Percentiles rank a stretch among this genome's conserved stretches.
phyloP scores from a whole-genome alignment of 768 basidiomycete genomes.

The Omphalotus guepiniiformis region DNA sequence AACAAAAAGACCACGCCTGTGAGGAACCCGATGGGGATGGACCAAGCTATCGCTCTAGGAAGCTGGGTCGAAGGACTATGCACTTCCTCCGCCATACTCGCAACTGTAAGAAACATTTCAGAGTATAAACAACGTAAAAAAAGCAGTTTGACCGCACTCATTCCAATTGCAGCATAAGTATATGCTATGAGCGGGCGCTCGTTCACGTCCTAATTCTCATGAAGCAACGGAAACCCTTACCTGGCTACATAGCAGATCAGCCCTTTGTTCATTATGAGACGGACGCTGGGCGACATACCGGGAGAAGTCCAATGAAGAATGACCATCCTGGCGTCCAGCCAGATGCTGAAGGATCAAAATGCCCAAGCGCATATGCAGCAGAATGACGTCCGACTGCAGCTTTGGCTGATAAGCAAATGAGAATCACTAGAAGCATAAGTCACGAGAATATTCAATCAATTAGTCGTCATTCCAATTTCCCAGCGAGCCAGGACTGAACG shows the following conservation, averaged over 20 bases:
- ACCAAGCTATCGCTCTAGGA: conserved; percentile 51
- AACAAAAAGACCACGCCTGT: conserved; percentile 52
- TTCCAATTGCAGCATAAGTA: conserved; percentile 55
- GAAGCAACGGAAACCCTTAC: conserved; percentile 16
- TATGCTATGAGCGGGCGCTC: conserved; percentile 52
- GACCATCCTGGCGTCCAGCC: conserved; percentile 69
- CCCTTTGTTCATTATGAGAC: conserved; percentile 2
- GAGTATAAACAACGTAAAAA: background rate
- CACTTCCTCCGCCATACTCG: conserved; percentile 68
- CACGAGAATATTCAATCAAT: conserved; percentile 11
- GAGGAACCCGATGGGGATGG: conserved; percentile 48
- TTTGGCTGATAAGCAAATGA: conserved; percentile 53
- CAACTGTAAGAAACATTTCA: conserved; percentile 29
- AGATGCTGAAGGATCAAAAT: conserved; percentile 56
- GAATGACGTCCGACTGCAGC: conserved; percentile 51
- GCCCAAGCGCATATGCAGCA: conserved; percentile 50
- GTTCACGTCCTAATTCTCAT: background rate
- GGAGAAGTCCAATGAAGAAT: conserved; percentile 62
- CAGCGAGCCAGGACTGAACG: background rate
- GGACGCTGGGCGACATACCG: conserved; percentile 30
- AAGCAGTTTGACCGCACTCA: conserved; percentile 37
- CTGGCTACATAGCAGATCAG: conserved; percentile 21
- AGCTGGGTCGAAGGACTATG: conserved; percentile 51
- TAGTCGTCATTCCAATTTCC: background rate
- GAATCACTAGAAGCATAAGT: conserved; percentile 43